A percentile compares a stretch with the other conserved stretches of the same genome.
phyloP scores from a whole-genome alignment of 352 stramenopile species.

The Thalassiosira oceanica region DNA sequence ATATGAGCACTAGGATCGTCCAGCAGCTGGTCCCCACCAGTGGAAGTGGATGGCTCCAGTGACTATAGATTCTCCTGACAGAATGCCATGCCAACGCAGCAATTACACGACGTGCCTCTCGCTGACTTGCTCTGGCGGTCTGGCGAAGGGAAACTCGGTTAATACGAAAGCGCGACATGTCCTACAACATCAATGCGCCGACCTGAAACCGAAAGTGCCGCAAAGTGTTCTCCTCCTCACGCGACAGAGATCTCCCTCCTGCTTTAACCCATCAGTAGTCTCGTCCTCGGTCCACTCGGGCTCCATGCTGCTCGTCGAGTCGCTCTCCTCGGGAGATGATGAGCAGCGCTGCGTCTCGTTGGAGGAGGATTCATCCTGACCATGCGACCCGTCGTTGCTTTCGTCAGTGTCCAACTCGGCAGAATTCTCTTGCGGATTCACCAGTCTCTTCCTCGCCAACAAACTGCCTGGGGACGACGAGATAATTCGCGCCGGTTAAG shows the following conservation, averaged over 20 bases:
- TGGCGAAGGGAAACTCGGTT: too few relatives aligned
- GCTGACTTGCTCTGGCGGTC: constrained; percentile 31
- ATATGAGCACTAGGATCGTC: too few relatives aligned
- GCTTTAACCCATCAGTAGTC: constrained; percentile 1
- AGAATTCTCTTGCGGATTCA: constrained; percentile 21
- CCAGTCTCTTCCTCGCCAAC: constrained; percentile 9
- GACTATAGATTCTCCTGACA: too few relatives aligned
- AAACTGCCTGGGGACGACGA: too few relatives aligned
- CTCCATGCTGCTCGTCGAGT: constrained; percentile 6
- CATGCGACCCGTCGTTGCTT: not conserved
- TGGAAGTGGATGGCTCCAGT: too few relatives aligned
- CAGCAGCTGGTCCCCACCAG: too few relatives aligned
- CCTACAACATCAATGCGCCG: too few relatives aligned
- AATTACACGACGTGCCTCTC: constrained; percentile 29
- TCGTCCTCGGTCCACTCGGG: constrained; percentile 12
- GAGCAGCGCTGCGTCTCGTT: too few relatives aligned
- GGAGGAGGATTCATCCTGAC: not conserved
- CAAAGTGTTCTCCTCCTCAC: constrained; percentile 23
- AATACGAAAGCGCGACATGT: too few relatives aligned
- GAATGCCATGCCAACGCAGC: too few relatives aligned
- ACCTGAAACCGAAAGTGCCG: constrained; percentile 27
- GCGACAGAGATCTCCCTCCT: constrained; percentile 15
- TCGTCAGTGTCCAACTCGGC: constrained; percentile 5
- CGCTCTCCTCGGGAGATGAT: constrained; percentile 5
- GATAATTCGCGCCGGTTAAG: too few relatives aligned